phyloP scores from a whole-genome alignment of 208 protist species.

The Borovskyia barvae region DNA sequence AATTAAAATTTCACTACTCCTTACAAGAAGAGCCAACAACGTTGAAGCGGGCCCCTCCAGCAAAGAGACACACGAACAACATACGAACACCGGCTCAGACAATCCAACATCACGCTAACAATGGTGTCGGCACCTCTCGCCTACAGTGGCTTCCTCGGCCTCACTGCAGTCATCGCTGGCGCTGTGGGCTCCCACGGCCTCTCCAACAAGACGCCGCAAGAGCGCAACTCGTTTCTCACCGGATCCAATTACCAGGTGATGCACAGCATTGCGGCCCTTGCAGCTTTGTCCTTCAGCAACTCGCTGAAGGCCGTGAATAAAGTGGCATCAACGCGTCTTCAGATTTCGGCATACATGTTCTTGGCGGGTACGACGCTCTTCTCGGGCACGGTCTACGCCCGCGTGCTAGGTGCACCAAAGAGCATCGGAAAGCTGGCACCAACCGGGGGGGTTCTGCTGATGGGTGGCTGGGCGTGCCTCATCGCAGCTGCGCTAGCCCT shows the following conservation, averaged over 20 bases:
- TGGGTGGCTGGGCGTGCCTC: conserved; percentile 42
- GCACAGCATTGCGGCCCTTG: conserved; percentile 45
- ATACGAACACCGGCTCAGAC: background rate
- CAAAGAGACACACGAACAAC: no score
- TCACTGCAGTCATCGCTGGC: conserved; percentile 32
- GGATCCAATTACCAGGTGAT: conserved; percentile 44
- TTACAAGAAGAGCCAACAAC: background rate
- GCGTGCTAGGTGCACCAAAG: conserved; percentile 28
- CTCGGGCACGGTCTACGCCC: conserved; percentile 44
- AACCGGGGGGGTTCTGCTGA: conserved; percentile 33
- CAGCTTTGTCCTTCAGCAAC: conserved; percentile 13
- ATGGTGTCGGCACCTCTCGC: conserved; percentile 18
- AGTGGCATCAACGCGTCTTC: conserved; percentile 13
- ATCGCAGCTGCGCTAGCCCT: conserved; percentile 21
- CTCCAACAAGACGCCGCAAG: conserved; percentile 14
- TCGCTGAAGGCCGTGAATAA: conserved; percentile 11
- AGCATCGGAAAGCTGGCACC: conserved; percentile 31
- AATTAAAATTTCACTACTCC: no score
- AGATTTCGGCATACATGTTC: conserved; percentile 22
- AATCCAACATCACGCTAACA: conserved; percentile 1
- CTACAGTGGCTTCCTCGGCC: conserved; percentile 31
- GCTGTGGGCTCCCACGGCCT: conserved; percentile 40
- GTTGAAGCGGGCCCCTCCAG: background rate
- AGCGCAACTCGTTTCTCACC: conserved; percentile 29
- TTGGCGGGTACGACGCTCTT: conserved; percentile 35